phyloP scores from a whole-genome alignment of 768 basidiomycete genomes.

The Termitomyces heimii region DNA sequence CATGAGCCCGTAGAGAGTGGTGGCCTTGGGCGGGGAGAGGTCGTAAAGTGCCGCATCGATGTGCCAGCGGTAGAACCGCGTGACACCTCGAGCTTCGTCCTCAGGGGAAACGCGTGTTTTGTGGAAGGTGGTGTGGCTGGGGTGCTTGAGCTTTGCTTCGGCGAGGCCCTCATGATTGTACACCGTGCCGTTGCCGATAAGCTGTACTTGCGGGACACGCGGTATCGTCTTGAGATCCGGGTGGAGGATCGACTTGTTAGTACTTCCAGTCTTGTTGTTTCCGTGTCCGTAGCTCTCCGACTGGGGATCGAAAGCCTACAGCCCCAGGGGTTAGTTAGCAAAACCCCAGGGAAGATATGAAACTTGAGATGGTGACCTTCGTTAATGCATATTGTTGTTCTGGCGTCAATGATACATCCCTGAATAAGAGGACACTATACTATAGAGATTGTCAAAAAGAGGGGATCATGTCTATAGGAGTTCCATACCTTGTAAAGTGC shows the following conservation, averaged over 20 bases:
- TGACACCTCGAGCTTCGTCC: slow-evolving; percentile 71
- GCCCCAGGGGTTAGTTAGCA: background rate
- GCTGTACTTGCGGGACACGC: slow-evolving; percentile 82
- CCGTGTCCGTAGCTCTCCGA: slow-evolving; percentile 76
- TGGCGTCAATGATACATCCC: slow-evolving; percentile 60
- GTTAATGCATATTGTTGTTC: slow-evolving; percentile 84
- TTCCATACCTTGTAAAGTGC: slow-evolving; percentile 68
- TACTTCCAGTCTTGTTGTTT: slow-evolving; percentile 76
- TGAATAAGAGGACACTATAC: slow-evolving; percentile 74
- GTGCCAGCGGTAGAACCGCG: slow-evolving; percentile 91
- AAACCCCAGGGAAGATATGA: background rate
- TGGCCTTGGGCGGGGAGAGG: slow-evolving; percentile 74
- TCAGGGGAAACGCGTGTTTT: slow-evolving; percentile 68
- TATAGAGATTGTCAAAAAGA: slow-evolving; percentile 18
- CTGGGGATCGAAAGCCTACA: slow-evolving; percentile 67
- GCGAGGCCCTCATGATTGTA: slow-evolving; percentile 78
- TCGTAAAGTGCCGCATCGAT: slow-evolving; percentile 86
- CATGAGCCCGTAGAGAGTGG: slow-evolving; percentile 73
- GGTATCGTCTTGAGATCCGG: slow-evolving; percentile 91
- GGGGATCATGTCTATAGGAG: background rate
- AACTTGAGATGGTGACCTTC: slow-evolving; percentile 42
- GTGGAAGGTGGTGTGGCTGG: slow-evolving; percentile 83
- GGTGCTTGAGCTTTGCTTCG: slow-evolving; percentile 77
- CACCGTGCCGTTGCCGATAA: slow-evolving; percentile 84
- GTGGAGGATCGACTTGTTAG: slow-evolving; percentile 77